Base-by-base conservation (phyloP, 306 rosid genomes). In the Amphicarpaea edgeworthii region DNA sequence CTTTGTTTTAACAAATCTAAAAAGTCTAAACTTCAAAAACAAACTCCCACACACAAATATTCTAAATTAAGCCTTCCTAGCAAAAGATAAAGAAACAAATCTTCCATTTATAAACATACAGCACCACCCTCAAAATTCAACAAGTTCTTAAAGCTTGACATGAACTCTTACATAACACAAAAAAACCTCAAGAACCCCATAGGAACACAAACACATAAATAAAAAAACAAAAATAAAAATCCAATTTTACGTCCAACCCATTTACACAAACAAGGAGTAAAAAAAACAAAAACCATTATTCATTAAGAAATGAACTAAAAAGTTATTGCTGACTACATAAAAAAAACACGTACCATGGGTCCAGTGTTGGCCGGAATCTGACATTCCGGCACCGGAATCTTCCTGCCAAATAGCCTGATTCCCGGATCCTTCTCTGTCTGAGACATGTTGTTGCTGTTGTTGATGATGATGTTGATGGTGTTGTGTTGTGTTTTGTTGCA, bases 401-500 rank as follows among this genome's bases (percentile, higher is more conserved):
- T 86, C 62, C 85, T 74, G 15, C 97, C 97, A 63, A 89, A 91
- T 67, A 91, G 91, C 82, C 58, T 89, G 41, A 91, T 86, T 64
- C 83, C 89, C 10, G 63, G 79, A 87, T 87, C 86, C 81, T 72
- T 80, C 46, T 73, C 40, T 66, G 64, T 80, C 67, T 73, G 42
- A 74, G 80, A 70, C 85, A 78, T 81, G 59, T 46, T 67, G 28
- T 20, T 67, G 75, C 24, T 54, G 73, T 21, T 66, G 70, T 9
- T 42, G 65, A 19, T 42, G 71, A 34, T 80, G 64, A n/a, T n/a
- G n/a, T n/a, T n/a, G n/a, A n/a, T n/a, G n/a, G n/a, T n/a, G n/a
- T n/a, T n/a, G n/a, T n/a, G n/a, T n/a, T n/a, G n/a, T n/a, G n/a
- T n/a, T n/a, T n/a, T 34, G 71, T 43, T 80, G 43, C 69, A 68